phyloP scores from a whole-genome alignment of 1,284 basidiomycete species.

The Rhodotorula sp. region DNA sequence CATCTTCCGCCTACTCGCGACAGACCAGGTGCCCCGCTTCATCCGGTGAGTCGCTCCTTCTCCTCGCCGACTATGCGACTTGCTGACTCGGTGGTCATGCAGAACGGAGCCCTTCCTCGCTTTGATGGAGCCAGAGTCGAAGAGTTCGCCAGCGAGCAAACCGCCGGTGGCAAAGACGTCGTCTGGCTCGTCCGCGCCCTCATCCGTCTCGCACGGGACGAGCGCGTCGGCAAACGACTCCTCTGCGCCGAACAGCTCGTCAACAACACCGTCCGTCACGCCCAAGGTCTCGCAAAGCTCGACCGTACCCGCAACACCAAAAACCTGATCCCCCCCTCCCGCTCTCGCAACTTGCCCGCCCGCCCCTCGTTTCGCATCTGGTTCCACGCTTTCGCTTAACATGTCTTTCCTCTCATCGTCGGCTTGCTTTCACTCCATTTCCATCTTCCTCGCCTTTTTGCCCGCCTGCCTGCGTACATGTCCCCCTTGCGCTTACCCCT shows the following conservation, averaged over 20 bases:
- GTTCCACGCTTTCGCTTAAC: background rate
- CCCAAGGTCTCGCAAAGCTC: background rate
- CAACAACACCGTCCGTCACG: background rate
- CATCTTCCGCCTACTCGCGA: conserved; percentile 96
- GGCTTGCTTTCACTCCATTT: background rate
- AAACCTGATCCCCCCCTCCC: background rate
- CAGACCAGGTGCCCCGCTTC: conserved; percentile 78
- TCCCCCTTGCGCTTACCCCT: background rate
- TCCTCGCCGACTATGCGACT: too few species aligned
- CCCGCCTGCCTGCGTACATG: background rate
- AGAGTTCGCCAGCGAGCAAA: background rate
- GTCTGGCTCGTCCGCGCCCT: background rate
- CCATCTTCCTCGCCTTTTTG: too few species aligned
- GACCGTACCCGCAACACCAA: too few species aligned
- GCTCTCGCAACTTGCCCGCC: background rate
- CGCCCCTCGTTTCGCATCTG: background rate
- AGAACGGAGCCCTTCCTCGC: conserved; percentile 39
- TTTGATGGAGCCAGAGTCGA: conserved; percentile 34
- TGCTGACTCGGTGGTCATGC: background rate
- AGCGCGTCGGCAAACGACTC: too few species aligned
- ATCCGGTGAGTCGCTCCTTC: conserved; percentile 29
- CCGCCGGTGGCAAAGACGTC: background rate
- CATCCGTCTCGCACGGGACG: background rate
- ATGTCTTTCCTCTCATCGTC: background rate
- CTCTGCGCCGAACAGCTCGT: background rate